Evolutionary conservation across 2,329 filamentous ascomycete genomes (phyloP).

Genomic region (Paraphaeosphaeria minitans): DNA sequence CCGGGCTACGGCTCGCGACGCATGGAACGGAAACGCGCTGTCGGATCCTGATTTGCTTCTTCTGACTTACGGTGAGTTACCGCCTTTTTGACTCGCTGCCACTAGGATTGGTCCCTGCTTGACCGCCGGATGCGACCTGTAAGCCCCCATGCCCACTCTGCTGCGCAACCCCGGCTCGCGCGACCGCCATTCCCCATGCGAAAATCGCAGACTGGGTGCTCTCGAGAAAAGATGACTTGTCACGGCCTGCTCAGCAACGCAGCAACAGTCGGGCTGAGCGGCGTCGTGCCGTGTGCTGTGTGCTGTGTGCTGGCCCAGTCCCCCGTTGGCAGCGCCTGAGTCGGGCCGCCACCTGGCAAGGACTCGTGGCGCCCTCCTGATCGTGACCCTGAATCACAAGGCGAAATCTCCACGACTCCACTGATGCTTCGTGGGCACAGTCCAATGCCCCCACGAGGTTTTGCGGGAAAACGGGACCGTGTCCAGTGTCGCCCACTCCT

Average conservation of each 20-base stretch:
- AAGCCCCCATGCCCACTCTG: slow-evolving; percentile 22
- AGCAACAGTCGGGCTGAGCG: slow-evolving; percentile 15
- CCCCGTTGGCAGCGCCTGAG: slow-evolving; percentile 7
- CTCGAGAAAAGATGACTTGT: slow-evolving; percentile 39
- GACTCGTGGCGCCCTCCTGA: slow-evolving; percentile 3
- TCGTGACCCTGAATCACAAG: slow-evolving; percentile 15
- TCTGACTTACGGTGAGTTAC: slow-evolving; percentile 38
- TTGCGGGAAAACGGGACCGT: slow-evolving; percentile 8
- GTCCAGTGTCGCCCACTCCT: slow-evolving; percentile 5
- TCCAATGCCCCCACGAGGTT: slow-evolving; percentile 11
- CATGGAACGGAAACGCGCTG: slow-evolving; percentile 32
- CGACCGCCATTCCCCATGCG: slow-evolving; percentile 32
- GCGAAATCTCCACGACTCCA: slow-evolving; percentile 3
- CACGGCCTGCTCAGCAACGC: slow-evolving; percentile 20
- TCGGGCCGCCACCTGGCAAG: slow-evolving; percentile 14
- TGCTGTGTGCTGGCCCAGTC: slow-evolving; percentile 11
- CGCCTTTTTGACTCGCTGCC: slow-evolving; percentile 29
- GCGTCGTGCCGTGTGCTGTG: background rate
- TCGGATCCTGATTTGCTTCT: slow-evolving; percentile 39
- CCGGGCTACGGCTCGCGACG: slow-evolving; percentile 30
- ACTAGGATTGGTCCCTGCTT: slow-evolving; percentile 30
- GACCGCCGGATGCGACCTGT: slow-evolving; percentile 34
- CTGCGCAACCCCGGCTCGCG: slow-evolving; percentile 31
- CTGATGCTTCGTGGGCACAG: slow-evolving; percentile 3
- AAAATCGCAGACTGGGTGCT: slow-evolving; percentile 25